Base-by-base conservation (phyloP, 2,329 filamentous ascomycete genomes). In the Diaporthe vaccinii region DNA sequence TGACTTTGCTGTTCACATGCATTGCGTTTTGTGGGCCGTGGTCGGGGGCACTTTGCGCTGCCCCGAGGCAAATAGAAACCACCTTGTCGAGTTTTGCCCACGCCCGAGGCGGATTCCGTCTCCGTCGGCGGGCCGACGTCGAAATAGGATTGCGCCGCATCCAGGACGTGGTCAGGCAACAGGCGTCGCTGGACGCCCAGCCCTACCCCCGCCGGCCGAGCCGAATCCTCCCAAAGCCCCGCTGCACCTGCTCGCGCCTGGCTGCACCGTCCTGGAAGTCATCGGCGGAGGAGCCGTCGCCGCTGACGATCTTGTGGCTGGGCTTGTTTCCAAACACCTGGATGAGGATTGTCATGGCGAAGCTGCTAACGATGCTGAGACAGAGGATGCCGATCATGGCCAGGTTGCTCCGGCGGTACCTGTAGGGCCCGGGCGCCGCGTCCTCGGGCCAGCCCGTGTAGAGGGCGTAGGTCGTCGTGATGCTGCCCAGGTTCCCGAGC, bases 361-460 rank as follows among this genome's bases (percentile, higher is more conserved):
- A 85, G 58, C 93, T 93, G 79, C 93, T 93, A 5, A 93, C 78
- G 69, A 98, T 96, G 84, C 95, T 98, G 69, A 92, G 85, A 77
- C 90, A 91, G 28, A 98, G 85, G 74, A 98, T 98, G 3, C 93
- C 95, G 75, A 98, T 92, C 95, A 98, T 97, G 79, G 93, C 91
- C 78, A 96, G 86, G 83, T 97, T 98, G 85, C 95, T 97, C 82
- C 92, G 93, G 77, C 94, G 92, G 84, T 93, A 97, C 84, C 93
- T 93, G 80, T 90, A 87, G 14, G 90, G 90, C 0, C 94, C 94
- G 1, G 89, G 86, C n/a, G 85, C 86, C 12, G 91, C 91, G 82
- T 98, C 95, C 58, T 89, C 92, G 2, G 93, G 90, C 95, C 95
- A 98, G 41, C 95, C 95, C 0, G 93, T 93, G 83, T 98, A 98